Conservation (phyloP, 192 early-diverging fungal species). For the Coemansia reversa region DNA sequence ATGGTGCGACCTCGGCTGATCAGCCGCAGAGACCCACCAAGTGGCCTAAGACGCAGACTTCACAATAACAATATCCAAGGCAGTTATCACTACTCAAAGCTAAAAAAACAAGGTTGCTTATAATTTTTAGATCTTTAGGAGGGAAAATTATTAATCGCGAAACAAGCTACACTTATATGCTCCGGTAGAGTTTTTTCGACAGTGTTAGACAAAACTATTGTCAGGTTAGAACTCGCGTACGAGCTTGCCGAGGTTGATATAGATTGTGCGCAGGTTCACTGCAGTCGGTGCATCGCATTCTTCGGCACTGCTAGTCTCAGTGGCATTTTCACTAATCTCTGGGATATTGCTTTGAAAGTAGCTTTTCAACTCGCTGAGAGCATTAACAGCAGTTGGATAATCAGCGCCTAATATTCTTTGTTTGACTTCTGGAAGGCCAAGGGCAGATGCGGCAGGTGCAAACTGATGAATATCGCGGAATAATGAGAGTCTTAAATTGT, state of each 20-base stretch:
- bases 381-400: constrained; percentile 17
- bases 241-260: constrained; percentile 31
- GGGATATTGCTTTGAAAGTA: constrained; percentile 18
- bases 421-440: constrained; percentile 23
- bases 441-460: constrained; percentile 36
- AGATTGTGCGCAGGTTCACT: constrained; percentile 38
- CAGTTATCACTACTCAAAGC: too few relatives aligned
- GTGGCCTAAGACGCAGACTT: too few relatives aligned
- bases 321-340: neutral
- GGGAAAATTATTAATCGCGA: too few relatives aligned
- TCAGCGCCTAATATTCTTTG: constrained; percentile 29
- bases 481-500: constrained; percentile 23
- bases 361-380: constrained; percentile 28
- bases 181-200: neutral
- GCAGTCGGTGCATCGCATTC: constrained; percentile 41
- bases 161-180: too few relatives aligned
- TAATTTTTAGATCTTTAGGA: too few relatives aligned
- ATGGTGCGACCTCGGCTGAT: too few relatives aligned
- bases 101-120: too few relatives aligned
- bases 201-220: neutral
- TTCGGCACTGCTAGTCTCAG: neutral
- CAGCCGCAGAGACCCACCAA: too few relatives aligned
- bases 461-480: constrained; percentile 52
- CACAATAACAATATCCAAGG: too few relatives aligned
- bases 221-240: constrained; percentile 18